Evolutionary conservation across 768 basidiomycete species (phyloP).

Genomic region (Kwoniella dejecticola): DNA sequence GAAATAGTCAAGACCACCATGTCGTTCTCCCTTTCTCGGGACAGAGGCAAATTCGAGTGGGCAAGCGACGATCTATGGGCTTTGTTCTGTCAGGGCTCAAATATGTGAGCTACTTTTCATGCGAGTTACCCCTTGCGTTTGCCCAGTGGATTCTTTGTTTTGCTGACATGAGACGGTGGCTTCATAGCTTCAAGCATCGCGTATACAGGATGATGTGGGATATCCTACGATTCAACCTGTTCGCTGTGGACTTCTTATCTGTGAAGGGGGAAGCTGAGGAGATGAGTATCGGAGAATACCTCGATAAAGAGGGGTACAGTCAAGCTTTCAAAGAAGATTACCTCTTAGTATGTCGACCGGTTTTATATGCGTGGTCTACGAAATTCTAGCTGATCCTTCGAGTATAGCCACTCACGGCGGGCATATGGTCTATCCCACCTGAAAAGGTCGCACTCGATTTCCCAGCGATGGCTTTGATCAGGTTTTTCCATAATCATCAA

Average conservation of each 20-base stretch:
- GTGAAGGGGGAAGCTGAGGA: conserved; percentile 5
- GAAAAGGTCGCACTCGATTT: conserved; percentile 16
- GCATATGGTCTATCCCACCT: conserved; percentile 19
- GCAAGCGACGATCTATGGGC: conserved; percentile 14
- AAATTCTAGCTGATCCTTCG: neutral
- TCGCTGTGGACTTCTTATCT: conserved; percentile 10
- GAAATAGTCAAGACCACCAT: conserved; percentile 12
- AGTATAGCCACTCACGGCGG: conserved; percentile 10
- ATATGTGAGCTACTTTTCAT: conserved; percentile 7
- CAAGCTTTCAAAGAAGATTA: conserved; percentile 21
- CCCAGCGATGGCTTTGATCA: conserved; percentile 12
- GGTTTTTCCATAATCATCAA: conserved; percentile 21
- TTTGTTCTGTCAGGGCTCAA: conserved; percentile 11
- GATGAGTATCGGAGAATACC: conserved; percentile 20
- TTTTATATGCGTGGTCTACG: too few species aligned
- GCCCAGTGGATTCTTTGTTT: neutral
- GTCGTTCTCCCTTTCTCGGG: conserved; percentile 19
- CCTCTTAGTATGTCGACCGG: conserved; percentile 3
- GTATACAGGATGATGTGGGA: conserved; percentile 23
- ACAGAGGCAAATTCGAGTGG: conserved; percentile 17
- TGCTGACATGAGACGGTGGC: too few species aligned
- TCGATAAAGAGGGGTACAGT: conserved; percentile 14
- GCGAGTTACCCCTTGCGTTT: neutral
- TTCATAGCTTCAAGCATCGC: conserved; percentile 9
- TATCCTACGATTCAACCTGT: conserved; percentile 16